These are phyloP conservation scores for Acacia crassicarpa DNA, from an alignment of 306 rosid species.

Conservation along the genomic window DNA sequence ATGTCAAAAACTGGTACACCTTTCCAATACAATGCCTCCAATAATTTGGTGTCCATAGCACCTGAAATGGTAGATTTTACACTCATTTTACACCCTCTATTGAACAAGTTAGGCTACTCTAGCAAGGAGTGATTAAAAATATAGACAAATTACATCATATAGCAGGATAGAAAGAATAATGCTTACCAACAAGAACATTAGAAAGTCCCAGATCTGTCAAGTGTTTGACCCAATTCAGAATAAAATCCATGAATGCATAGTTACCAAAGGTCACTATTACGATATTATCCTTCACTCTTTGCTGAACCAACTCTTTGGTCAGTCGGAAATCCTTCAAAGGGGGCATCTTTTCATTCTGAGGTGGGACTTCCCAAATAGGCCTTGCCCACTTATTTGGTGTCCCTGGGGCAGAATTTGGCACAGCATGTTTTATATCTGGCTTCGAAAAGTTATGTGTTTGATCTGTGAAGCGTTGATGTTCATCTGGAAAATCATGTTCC, in stretches of 20 bases:
- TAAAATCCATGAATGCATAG: constrained; percentile 97
- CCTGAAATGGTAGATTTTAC: constrained; percentile 57
- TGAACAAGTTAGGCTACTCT: constrained; percentile 24
- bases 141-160: constrained; percentile 1
- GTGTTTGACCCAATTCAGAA: constrained; percentile 89
- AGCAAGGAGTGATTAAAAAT: constrained; percentile 10
- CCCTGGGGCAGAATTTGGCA: constrained; percentile 30
- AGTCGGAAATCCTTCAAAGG: constrained; percentile 56
- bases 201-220: constrained; percentile 72
- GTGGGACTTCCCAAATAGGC: constrained; percentile 63
- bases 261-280: constrained; percentile 91
- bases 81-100: constrained; percentile 19
- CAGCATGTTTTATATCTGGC: constrained; percentile 26
- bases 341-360: constrained; percentile 58
- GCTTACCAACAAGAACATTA: constrained; percentile 91
- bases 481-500: constrained; percentile 43
- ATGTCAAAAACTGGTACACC: constrained; percentile 95
- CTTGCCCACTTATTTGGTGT: constrained; percentile 33
- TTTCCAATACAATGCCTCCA: constrained; percentile 94
- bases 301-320: constrained; percentile 71
- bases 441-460: constrained; percentile 42
- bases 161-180: not conserved
- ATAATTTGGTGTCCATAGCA: constrained; percentile 91
- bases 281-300: constrained; percentile 77
- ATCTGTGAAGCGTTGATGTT: constrained; percentile 34